Evolutionary conservation across 164 flowering plant genomes (phyloP).

Genomic region (Berberis thunbergii): DNA sequence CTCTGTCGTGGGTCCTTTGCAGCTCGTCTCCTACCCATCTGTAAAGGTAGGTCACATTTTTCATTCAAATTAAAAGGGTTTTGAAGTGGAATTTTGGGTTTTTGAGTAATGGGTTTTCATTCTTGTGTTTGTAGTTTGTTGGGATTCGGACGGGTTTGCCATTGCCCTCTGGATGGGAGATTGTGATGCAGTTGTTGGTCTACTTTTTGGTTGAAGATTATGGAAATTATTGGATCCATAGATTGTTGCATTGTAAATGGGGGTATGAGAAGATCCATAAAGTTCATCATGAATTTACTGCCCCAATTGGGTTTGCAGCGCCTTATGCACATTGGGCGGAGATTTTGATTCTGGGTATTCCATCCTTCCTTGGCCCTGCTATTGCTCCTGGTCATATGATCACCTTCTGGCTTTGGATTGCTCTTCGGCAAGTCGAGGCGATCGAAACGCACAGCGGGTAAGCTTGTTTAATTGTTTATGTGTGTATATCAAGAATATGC

Average conservation of each 20-base stretch:
- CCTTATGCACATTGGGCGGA: slow-evolving; percentile 94
- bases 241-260: slow-evolving; percentile 69
- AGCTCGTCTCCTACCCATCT: slow-evolving; percentile 67
- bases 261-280: slow-evolving; percentile 81
- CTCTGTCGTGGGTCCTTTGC: slow-evolving; percentile 69
- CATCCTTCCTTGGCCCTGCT: slow-evolving; percentile 81
- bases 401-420: slow-evolving; percentile 87
- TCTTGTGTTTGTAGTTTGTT: slow-evolving; percentile 36
- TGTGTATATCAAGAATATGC: too few species aligned
- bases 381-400: slow-evolving; percentile 84
- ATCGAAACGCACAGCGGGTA: slow-evolving; percentile 96
- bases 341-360: slow-evolving; percentile 70
- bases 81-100: neutral
- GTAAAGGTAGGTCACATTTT: slow-evolving; percentile 14
- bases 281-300: slow-evolving; percentile 83
- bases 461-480: slow-evolving; percentile 12
- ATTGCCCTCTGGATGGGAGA: slow-evolving; percentile 73
- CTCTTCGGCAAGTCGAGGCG: slow-evolving; percentile 80
- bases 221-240: slow-evolving; percentile 81
- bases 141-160: slow-evolving; percentile 75
- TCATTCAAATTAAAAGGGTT: neutral
- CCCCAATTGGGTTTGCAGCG: slow-evolving; percentile 79
- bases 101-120: neutral
- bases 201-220: slow-evolving; percentile 74
- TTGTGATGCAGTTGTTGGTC: slow-evolving; percentile 51